Conservation (phyloP, 2,329 filamentous ascomycete genomes). For the Colletotrichum musae region DNA sequence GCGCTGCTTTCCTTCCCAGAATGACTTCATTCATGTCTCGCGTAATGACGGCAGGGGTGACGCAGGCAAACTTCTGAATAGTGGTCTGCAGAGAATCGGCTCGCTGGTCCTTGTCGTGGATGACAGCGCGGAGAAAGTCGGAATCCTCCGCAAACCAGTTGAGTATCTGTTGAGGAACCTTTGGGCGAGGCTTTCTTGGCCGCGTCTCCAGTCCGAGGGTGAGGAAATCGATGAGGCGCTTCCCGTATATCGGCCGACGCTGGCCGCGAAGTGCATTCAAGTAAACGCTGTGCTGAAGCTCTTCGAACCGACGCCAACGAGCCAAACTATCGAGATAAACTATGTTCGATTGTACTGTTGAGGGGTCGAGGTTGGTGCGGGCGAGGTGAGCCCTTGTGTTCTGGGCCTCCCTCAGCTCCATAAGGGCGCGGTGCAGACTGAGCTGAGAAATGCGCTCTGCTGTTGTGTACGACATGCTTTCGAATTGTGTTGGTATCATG, state of each 20-base stretch:
- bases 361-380: slow-evolving; percentile 71
- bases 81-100: slow-evolving; percentile 80
- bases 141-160: slow-evolving; percentile 84
- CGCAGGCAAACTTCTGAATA: slow-evolving; percentile 90
- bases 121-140: slow-evolving; percentile 73
- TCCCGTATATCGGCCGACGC: slow-evolving; percentile 85
- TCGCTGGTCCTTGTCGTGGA: slow-evolving; percentile 82
- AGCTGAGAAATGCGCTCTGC: slow-evolving; percentile 74
- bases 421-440: slow-evolving; percentile 78
- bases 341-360: slow-evolving; percentile 78
- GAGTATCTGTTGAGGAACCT: slow-evolving; percentile 73
- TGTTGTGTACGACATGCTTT: slow-evolving; percentile 70
- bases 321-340: slow-evolving; percentile 80
- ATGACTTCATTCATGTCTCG: slow-evolving; percentile 80
- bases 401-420: slow-evolving; percentile 81
- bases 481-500: slow-evolving; percentile 79
- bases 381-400: slow-evolving; percentile 71
- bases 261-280: slow-evolving; percentile 86
- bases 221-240: slow-evolving; percentile 81
- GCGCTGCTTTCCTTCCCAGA: slow-evolving; percentile 72
- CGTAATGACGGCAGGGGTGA: slow-evolving; percentile 90
- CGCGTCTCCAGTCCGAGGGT: slow-evolving; percentile 74
- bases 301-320: slow-evolving; percentile 79
- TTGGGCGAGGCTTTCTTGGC: slow-evolving; percentile 72
- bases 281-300: slow-evolving; percentile 85